Percentiles rank a stretch among this genome's conserved stretches.
phyloP scores from a whole-genome alignment of 345 rosid genomes.

The Boechera divaricarpa region DNA sequence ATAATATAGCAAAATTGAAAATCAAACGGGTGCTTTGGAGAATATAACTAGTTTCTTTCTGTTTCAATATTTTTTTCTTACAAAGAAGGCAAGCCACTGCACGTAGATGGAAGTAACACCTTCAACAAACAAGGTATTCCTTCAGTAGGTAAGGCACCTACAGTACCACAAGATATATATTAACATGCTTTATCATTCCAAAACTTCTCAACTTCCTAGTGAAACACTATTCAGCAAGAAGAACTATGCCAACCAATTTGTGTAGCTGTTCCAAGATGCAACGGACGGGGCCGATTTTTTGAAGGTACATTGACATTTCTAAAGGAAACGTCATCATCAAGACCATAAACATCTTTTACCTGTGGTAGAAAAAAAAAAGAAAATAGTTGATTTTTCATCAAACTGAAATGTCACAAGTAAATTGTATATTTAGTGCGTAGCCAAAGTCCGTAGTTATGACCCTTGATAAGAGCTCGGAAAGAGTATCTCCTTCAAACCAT shows the following conservation, averaged over 20 bases:
- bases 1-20: not conserved
- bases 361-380: constrained; percentile 28
- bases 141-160: constrained; percentile 93
- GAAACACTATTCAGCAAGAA: constrained; percentile 13
- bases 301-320: constrained; percentile 79
- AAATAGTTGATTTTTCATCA: not conserved
- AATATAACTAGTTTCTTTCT: constrained; percentile 5
- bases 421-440: constrained; percentile 20
- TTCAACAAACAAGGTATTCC: constrained; percentile 95
- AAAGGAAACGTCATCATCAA: constrained; percentile 68
- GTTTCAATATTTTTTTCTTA: constrained; percentile 51
- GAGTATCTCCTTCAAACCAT: constrained; percentile 85
- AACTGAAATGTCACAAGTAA: constrained; percentile 15
- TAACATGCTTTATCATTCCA: constrained; percentile 18
- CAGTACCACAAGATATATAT: constrained; percentile 19
- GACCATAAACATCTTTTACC: constrained; percentile 98
- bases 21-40: not conserved
- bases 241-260: constrained; percentile 75
- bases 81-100: constrained; percentile 80
- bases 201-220: not conserved
- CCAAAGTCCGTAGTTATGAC: constrained; percentile 44
- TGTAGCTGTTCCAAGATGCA: constrained; percentile 93
- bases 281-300: constrained; percentile 79
- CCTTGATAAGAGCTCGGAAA: constrained; percentile 71
- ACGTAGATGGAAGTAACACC: constrained; percentile 87